phyloP scores from a whole-genome alignment of 2,329 filamentous ascomycete genomes.

The Pseudogymnoascus sp. region DNA sequence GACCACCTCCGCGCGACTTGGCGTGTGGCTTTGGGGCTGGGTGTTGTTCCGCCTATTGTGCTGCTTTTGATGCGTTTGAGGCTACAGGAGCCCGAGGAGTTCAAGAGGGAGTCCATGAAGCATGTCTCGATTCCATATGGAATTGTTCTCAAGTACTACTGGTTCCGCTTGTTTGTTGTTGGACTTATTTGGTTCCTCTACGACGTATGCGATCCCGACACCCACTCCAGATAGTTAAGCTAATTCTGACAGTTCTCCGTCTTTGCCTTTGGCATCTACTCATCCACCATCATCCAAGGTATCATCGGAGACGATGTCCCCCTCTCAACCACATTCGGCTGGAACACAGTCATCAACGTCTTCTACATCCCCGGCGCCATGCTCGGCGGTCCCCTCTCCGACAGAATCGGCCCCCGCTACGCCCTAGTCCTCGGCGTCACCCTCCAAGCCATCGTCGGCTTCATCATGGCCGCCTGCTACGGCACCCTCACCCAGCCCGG shows the following conservation, averaged over 20 bases:
- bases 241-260: conserved; percentile 53
- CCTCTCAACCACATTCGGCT: conserved; percentile 73
- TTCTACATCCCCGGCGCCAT: conserved; percentile 84
- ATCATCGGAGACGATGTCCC: conserved; percentile 51
- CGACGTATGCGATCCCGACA: conserved; percentile 40
- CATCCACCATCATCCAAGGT: conserved; percentile 60
- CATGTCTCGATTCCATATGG: conserved; percentile 44
- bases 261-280: conserved; percentile 83
- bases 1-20: conserved; percentile 66
- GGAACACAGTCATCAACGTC: conserved; percentile 79
- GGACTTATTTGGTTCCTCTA: conserved; percentile 80
- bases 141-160: conserved; percentile 58
- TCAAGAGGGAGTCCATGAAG: conserved; percentile 37
- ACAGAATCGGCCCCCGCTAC: conserved; percentile 70
- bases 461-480: conserved; percentile 82
- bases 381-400: conserved; percentile 66
- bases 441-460: conserved; percentile 70
- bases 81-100: conserved; percentile 72
- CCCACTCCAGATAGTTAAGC: not conserved
- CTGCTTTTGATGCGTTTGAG: conserved; percentile 64
- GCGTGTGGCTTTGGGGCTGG: conserved; percentile 72
- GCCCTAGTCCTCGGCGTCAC: conserved; percentile 63
- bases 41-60: conserved; percentile 65
- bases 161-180: conserved; percentile 61
- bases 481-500: conserved; percentile 53